Evolutionary conservation across 2,329 filamentous ascomycete genomes (phyloP).

Genomic region (Pseudocercospora fuligena): DNA sequence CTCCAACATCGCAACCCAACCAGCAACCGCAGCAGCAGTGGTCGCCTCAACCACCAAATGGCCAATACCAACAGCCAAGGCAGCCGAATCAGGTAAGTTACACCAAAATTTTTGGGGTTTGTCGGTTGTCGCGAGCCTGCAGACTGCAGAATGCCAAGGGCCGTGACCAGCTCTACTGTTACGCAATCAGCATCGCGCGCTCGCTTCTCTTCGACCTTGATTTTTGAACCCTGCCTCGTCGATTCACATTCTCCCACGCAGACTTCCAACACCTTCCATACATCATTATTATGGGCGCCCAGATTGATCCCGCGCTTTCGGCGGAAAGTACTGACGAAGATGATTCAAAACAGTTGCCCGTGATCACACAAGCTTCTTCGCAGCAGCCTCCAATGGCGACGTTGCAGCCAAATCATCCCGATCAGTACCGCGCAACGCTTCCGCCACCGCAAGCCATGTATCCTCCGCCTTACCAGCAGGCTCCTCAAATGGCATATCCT

Average conservation of each 20-base stretch:
- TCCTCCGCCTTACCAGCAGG: constrained; percentile 46
- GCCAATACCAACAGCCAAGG: constrained; percentile 38
- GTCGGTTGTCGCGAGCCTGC: constrained; percentile 14
- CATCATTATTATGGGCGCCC: constrained; percentile 31
- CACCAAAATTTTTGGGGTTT: constrained; percentile 13
- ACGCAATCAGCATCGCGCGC: constrained; percentile 28
- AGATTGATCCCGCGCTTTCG: constrained; percentile 41
- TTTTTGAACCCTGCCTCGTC: constrained; percentile 27
- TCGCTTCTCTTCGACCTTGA: constrained; percentile 26
- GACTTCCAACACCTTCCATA: constrained; percentile 14
- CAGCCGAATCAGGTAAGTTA: constrained; percentile 39
- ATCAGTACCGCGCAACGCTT: constrained; percentile 49
- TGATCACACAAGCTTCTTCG: constrained; percentile 39
- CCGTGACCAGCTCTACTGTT: constrained; percentile 35
- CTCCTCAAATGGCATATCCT: constrained; percentile 48
- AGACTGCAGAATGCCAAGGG: constrained; percentile 32
- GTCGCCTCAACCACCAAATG: constrained; percentile 41
- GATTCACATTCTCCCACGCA: constrained; percentile 7
- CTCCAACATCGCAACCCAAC: constrained; percentile 31
- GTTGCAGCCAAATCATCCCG: constrained; percentile 50
- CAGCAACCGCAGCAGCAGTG: constrained; percentile 32
- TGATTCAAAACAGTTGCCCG: constrained; percentile 40
- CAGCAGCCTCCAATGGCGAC: constrained; percentile 51
- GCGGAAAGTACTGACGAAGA: constrained; percentile 34
- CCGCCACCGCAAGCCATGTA: constrained; percentile 54